Evolutionary conservation across 192 early-diverging fungal species (phyloP).

Genomic region (Backusella circina): DNA sequence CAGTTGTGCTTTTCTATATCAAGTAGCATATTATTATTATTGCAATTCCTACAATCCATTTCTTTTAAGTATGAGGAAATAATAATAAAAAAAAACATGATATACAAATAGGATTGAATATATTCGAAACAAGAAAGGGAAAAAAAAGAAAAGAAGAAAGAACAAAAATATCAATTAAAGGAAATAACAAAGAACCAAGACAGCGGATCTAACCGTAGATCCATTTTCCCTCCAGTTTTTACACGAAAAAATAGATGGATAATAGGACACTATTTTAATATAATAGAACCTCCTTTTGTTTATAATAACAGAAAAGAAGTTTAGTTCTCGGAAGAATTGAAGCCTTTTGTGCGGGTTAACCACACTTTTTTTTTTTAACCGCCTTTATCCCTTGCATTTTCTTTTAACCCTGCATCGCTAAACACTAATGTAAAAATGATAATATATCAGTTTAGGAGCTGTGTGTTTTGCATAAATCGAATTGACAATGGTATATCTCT

Average conservation of each 20-base stretch:
- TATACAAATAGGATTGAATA: no score
- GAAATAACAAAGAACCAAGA: not conserved
- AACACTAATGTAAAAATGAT: constrained; percentile 4
- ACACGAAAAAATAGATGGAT: not conserved
- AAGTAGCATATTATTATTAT: not conserved
- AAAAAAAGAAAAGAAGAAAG: not conserved
- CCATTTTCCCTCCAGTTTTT: not conserved
- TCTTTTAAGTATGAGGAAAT: not conserved
- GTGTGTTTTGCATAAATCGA: not conserved
- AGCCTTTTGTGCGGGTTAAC: not conserved
- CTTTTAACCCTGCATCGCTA: not conserved
- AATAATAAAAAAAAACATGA: not conserved
- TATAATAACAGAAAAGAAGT: not conserved
- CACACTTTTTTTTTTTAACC: not conserved
- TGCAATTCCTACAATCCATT: no score
- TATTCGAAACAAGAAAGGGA: not conserved
- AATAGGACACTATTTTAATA: not conserved
- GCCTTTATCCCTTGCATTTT: not conserved
- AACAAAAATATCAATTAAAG: not conserved
- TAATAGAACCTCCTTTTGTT: not conserved
- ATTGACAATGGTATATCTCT: not conserved
- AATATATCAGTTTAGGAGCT: not conserved
- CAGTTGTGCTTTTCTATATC: no score
- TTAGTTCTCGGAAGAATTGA: not conserved
- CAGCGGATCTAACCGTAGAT: not conserved